Conservation (phyloP, 129 eudicot genomes). For the Lactuca saligna region DNA sequence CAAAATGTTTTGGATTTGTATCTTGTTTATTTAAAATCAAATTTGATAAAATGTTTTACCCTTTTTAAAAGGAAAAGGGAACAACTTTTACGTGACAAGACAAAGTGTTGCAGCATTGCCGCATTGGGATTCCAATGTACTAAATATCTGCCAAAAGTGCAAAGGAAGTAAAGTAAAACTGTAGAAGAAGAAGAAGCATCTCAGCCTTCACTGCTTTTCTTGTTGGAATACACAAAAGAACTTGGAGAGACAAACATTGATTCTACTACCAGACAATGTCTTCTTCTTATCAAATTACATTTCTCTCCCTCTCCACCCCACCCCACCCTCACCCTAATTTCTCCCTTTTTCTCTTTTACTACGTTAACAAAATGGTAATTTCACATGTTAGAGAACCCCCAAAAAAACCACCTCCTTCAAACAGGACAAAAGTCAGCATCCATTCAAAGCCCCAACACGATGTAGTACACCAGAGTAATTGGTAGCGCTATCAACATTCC, state of each 20-base stretch:
- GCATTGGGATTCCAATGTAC: conserved; percentile 37
- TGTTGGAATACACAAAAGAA: conserved; percentile 19
- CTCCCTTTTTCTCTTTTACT: conserved; percentile 20
- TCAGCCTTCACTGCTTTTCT: conserved; percentile 17
- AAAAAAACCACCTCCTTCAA: conserved; percentile 26
- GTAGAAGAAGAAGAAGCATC: conserved; percentile 25
- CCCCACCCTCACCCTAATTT: conserved; percentile 15
- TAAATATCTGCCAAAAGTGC: conserved; percentile 21
- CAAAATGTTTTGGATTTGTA: no score
- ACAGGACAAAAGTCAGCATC: conserved; percentile 11
- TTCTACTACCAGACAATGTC: conserved; percentile 26
- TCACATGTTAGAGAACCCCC: conserved; percentile 39
- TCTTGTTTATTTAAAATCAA: no score
- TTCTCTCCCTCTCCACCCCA: conserved; percentile 14
- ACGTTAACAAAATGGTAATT: conserved; percentile 35
- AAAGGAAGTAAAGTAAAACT: conserved; percentile 21
- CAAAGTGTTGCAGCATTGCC: not conserved
- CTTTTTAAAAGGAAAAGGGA: no score
- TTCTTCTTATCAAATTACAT: conserved; percentile 29
- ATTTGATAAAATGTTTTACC: not conserved
- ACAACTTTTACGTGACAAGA: not conserved
- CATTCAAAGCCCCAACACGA: conserved; percentile 71
- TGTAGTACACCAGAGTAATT: conserved; percentile 81
- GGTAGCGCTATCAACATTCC: conserved; percentile 92
- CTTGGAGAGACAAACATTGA: conserved; percentile 33